Conservation (phyloP, 495 filamentous ascomycete genomes). For the Tetracladium setigerum region DNA sequence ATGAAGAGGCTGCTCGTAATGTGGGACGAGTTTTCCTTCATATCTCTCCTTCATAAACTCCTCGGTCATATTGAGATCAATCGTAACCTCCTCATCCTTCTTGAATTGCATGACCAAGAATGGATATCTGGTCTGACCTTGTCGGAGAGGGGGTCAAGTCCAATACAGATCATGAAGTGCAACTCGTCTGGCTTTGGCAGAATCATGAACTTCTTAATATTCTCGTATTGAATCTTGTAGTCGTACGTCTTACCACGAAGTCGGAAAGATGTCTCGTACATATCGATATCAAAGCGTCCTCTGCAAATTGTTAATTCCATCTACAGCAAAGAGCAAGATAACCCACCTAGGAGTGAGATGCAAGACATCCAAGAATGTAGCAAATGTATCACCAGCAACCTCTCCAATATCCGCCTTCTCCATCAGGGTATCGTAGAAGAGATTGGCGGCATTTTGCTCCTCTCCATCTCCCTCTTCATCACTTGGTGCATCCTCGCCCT, state of each 20-base stretch:
- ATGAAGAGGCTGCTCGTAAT: constrained; percentile 88
- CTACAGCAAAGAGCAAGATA: background rate
- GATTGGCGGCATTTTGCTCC: constrained; percentile 85
- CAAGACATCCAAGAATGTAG: constrained; percentile 92
- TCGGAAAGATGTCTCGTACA: constrained; percentile 98
- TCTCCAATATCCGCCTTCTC: constrained; percentile 99
- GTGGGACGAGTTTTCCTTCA: constrained; percentile 74
- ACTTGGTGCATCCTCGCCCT: constrained; percentile 61
- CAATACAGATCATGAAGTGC: constrained; percentile 90
- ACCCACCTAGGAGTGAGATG: constrained; percentile 91
- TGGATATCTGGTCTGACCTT: constrained; percentile 96
- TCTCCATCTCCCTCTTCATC: constrained; percentile 63
- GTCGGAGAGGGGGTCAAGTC: constrained; percentile 93
- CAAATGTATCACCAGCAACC: constrained; percentile 93
- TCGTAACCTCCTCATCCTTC: constrained; percentile 90
- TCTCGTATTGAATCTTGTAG: constrained; percentile 98
- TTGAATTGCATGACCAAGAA: constrained; percentile 99
- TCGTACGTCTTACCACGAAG: constrained; percentile 98
- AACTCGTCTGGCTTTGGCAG: constrained; percentile 96
- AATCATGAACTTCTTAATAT: constrained; percentile 97
- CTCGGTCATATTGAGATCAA: constrained; percentile 97
- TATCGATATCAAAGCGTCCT: constrained; percentile 99
- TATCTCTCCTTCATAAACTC: constrained; percentile 76
- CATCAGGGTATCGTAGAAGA: constrained; percentile 96
- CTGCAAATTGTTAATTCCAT: constrained; percentile 42